A percentile compares a stretch with the other conserved stretches of the same genome.
Conservation (phyloP, 305 asterid genomes). For the Andrographis paniculata region DNA sequence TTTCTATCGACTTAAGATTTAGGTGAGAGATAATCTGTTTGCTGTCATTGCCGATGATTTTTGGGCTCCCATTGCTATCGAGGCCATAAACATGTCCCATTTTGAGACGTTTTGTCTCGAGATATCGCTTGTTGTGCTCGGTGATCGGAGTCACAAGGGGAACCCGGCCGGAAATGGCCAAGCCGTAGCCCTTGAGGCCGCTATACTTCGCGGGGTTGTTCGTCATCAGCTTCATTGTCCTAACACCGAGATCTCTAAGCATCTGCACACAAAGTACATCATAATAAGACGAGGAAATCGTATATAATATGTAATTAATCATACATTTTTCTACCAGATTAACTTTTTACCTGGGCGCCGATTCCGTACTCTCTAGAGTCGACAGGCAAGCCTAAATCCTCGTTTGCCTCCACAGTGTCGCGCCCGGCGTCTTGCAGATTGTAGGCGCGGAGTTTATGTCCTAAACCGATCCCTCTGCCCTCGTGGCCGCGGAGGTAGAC, state of each 20-base stretch:
- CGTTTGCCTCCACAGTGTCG: constrained; percentile 96
- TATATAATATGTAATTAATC: too few relatives aligned
- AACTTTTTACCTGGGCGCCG: constrained; percentile 77
- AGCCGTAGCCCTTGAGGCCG: constrained; percentile 90
- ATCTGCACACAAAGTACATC: constrained; percentile 48
- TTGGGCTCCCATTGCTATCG: constrained; percentile 32
- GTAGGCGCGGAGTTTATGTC: constrained; percentile 97
- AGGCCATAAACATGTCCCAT: constrained; percentile 77
- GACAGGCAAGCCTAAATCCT: constrained; percentile 92
- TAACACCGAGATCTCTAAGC: constrained; percentile 78
- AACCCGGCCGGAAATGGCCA: constrained; percentile 74
- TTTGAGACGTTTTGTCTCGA: constrained; percentile 79
- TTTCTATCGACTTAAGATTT: too few relatives aligned
- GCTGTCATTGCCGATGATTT: too few relatives aligned
- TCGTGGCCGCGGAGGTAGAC: constrained; percentile 96
- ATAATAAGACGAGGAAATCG: constrained; percentile 1
- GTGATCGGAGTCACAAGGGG: constrained; percentile 69
- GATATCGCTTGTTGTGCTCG: constrained; percentile 59
- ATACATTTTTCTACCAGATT: neutral
- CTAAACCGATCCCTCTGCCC: constrained; percentile 96
- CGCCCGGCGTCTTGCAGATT: constrained; percentile 92
- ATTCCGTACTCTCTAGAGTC: constrained; percentile 98
- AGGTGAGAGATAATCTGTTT: too few relatives aligned
- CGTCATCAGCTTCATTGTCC: constrained; percentile 94
- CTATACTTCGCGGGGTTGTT: constrained; percentile 91